These are phyloP conservation scores for Herpetomonas tarakana DNA, from an alignment of 208 protist genomes.

Conservation along the genomic window DNA sequence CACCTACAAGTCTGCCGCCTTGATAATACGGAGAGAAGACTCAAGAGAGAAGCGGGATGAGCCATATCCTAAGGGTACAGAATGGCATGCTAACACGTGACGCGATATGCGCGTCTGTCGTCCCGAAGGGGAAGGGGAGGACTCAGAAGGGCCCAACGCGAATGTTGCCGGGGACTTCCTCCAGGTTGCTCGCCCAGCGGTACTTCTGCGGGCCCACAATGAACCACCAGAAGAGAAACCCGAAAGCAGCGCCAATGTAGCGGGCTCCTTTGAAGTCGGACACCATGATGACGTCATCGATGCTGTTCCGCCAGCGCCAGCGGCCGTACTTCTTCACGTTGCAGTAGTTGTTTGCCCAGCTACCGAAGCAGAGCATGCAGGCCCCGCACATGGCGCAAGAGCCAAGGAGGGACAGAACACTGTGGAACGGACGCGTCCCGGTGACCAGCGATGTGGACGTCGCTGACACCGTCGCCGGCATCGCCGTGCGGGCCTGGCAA, in stretches of 20 bases:
- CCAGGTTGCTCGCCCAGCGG: conserved; percentile 68
- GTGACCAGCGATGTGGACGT: conserved; percentile 4
- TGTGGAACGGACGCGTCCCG: conserved; percentile 48
- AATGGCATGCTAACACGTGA: no score
- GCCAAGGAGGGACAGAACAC: conserved; percentile 46
- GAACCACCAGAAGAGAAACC: conserved; percentile 87
- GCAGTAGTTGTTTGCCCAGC: conserved; percentile 84
- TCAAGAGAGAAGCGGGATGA: no score
- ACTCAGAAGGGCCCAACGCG: conserved; percentile 74
- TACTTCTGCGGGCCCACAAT: conserved; percentile 84
- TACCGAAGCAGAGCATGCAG: conserved; percentile 78
- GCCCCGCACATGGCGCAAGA: conserved; percentile 60
- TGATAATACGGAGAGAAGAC: no score
- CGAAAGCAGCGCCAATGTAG: conserved; percentile 70
- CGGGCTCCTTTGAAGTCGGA: conserved; percentile 73
- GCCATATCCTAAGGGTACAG: no score
- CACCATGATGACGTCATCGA: conserved; percentile 85
- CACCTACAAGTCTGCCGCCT: no score
- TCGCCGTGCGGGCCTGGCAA: background rate
- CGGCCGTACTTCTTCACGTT: conserved; percentile 85
- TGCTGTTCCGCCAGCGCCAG: conserved; percentile 84
- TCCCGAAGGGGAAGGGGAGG: no score
- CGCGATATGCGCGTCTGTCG: no score
- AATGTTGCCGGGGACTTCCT: conserved; percentile 73
- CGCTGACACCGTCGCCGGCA: conserved; percentile 3